Percentiles rank a stretch among this genome's conserved stretches.
Conservation (phyloP, 2,329 filamentous ascomycete genomes). For the Pseudohalonectria lignicola region DNA sequence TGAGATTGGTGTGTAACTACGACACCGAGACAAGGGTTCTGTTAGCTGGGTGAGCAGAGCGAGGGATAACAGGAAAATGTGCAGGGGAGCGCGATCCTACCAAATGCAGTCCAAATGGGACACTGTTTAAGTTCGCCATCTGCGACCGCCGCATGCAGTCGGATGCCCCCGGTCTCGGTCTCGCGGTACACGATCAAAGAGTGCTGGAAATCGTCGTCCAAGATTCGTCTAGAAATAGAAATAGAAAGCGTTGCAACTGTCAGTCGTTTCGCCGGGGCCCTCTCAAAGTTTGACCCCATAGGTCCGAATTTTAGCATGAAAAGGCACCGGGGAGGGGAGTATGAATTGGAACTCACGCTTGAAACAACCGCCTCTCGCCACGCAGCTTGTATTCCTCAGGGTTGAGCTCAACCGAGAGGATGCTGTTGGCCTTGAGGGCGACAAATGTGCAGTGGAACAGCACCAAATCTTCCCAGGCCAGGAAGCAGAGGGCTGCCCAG, state of each 20-base stretch:
- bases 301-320: no score
- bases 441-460: constrained; percentile 49
- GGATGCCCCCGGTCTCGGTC: constrained; percentile 29
- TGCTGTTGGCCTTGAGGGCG: constrained; percentile 40
- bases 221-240: constrained; percentile 41
- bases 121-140: constrained; percentile 41
- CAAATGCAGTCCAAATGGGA: constrained; percentile 54
- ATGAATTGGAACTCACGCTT: constrained; percentile 38
- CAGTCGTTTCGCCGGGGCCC: no score
- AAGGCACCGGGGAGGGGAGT: no score
- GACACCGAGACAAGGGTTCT: background rate
- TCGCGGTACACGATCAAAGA: constrained; percentile 44
- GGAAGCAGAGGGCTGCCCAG: constrained; percentile 45
- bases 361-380: constrained; percentile 41
- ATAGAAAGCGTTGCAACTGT: no score
- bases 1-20: constrained; percentile 41
- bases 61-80: background rate
- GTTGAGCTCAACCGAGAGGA: constrained; percentile 29
- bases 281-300: no score
- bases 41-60: background rate
- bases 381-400: constrained; percentile 31
- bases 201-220: constrained; percentile 43
- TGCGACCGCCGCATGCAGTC: constrained; percentile 45
- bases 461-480: constrained; percentile 53
- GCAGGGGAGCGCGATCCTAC: constrained; percentile 20